Conservation (phyloP, 148 eudicot genomes). For the Amaranthus cruentus region DNA sequence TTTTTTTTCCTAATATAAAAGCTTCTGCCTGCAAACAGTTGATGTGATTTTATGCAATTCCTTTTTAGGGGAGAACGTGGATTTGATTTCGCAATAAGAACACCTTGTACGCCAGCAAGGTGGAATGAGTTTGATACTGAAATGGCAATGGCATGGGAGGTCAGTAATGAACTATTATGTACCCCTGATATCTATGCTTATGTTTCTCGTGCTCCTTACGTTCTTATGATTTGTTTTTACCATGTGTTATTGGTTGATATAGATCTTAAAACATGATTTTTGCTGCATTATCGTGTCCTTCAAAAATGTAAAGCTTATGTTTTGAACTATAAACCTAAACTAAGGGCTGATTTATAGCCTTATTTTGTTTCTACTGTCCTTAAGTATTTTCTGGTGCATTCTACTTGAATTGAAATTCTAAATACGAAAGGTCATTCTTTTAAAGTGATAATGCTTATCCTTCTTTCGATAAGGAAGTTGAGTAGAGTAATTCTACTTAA, state of each 20-base stretch:
- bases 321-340: neutral
- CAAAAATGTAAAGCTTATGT: neutral
- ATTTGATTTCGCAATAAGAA: constrained; percentile 79
- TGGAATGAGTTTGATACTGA: constrained; percentile 87
- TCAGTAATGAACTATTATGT: constrained; percentile 26
- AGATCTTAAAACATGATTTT: neutral
- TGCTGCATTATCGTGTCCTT: neutral
- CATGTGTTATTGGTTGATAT: neutral
- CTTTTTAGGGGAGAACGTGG: constrained; percentile 71
- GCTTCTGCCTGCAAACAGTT: constrained; percentile 1
- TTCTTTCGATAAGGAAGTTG: too few relatives aligned
- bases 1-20: neutral
- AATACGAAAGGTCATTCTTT: too few relatives aligned
- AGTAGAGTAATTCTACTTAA: too few relatives aligned
- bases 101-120: constrained; percentile 92
- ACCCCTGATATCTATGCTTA: neutral
- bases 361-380: neutral
- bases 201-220: neutral
- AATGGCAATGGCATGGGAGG: constrained; percentile 96
- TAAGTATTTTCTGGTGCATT: neutral
- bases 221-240: neutral
- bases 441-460: too few relatives aligned
- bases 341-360: neutral
- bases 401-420: too few relatives aligned
- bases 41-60: constrained; percentile 10